These are phyloP conservation scores for Forsythia viridissima DNA, from an alignment of 257 asterid genomes.

Conservation along the genomic window DNA sequence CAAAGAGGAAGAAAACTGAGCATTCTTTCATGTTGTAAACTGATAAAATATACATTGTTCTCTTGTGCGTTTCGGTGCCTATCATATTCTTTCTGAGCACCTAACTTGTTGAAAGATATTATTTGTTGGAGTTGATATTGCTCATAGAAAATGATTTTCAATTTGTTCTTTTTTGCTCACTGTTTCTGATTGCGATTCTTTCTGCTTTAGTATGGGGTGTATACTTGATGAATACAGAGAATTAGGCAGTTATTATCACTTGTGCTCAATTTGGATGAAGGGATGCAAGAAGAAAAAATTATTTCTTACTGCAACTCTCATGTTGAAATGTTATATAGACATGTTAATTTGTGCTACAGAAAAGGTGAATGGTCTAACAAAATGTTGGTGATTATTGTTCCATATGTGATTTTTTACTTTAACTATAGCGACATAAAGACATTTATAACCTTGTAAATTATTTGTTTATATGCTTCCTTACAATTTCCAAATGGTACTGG, in stretches of 20 bases:
- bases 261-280: neutral
- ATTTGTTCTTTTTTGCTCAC: neutral
- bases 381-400: neutral
- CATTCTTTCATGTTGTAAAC: slow-evolving; percentile 13
- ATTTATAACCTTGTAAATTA: neutral
- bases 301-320: neutral
- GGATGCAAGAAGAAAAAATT: neutral
- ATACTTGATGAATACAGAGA: neutral
- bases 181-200: neutral
- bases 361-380: neutral
- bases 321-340: neutral
- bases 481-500: neutral
- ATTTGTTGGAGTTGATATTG: neutral
- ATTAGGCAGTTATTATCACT: neutral
- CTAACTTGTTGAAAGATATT: neutral
- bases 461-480: neutral
- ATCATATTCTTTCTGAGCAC: neutral
- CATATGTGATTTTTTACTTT: neutral
- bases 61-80: neutral
- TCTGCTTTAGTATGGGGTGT: neutral
- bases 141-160: neutral
- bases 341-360: neutral
- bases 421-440: neutral
- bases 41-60: neutral
- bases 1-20: slow-evolving; percentile 16